These are phyloP conservation scores for Coemansia sp. DNA, from an alignment of 192 early-diverging fungal genomes.

Conservation along the genomic window DNA sequence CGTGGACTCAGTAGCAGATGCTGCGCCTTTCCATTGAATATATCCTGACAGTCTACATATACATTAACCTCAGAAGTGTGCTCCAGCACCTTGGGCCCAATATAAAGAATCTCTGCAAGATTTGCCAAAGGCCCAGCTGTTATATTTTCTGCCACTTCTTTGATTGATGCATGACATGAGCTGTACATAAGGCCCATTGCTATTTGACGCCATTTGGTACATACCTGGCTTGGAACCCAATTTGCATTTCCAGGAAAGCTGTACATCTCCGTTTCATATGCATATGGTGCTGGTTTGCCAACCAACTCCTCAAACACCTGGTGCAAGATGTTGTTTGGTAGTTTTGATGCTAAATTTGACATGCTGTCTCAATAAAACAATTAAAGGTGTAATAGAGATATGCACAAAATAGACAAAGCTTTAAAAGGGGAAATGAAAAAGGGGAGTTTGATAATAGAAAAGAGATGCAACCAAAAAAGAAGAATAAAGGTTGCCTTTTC, in stretches of 20 bases:
- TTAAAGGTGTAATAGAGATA: neutral
- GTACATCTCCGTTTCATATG: neutral
- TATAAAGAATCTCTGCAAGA: neutral
- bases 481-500: neutral
- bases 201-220: neutral
- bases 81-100: neutral
- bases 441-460: neutral
- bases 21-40: constrained; percentile 8
- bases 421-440: neutral
- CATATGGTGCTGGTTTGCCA: neutral
- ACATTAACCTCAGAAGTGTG: neutral
- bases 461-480: neutral
- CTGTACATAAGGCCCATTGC: neutral
- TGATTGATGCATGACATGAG: constrained; percentile 1
- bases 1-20: constrained; percentile 3
- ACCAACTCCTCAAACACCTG: neutral
- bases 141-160: neutral
- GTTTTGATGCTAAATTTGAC: neutral
- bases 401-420: neutral
- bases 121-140: neutral
- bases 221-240: neutral
- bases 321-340: constrained; percentile 1
- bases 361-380: neutral
- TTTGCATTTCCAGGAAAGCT: neutral
- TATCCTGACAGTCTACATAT: constrained; percentile 4